Evolutionary conservation across 345 rosid genomes (phyloP), one percentile per base, ranked within the genome.

Genomic region (Populus pruinosa): DNA sequence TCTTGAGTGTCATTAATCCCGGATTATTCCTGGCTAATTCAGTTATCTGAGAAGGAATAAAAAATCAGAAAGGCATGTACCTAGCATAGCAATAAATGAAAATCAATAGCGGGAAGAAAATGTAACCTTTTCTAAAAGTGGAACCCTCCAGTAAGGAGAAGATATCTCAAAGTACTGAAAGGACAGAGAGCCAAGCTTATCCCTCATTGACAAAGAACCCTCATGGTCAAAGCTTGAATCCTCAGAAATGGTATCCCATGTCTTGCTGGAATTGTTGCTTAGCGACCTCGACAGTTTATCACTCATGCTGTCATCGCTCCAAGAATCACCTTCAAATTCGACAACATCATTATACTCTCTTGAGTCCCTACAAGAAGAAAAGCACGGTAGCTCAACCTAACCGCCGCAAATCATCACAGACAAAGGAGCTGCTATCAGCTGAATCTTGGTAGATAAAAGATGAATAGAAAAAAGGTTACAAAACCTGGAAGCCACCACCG

Each of bases 231-330:
- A 69, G 82, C 86, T 77, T 23, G 87, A 90, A 76, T 90, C 90
- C 36, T 89, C 94, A 0, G 93, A 90, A 73, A 69, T 79, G 77
- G 83, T 82, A 75, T 91, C 97, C 93, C 94, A 91, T 47, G 85
- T 72, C 41, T 79, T 87, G 86, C 85, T 87, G 14, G 97, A 92
- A 65, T 85, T 83, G 79, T 84, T 84, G 82, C 93, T 92, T 29
- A 77, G 70, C 47, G 92, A 89, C 84, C 94, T 85, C 27, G 90
- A 88, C 12, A 88, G 71, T 82, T 89, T 86, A 31, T 89, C 94
- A 75, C 83, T 86, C 56, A 69, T 86, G 65, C 91, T 85, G 39
- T 87, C 95, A 70, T 91, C 93, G 80, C 91, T 90, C 91, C 89
- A 87, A 5, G 83, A 86, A 73, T 93, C 92, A 43, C 86, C 85